Evolutionary conservation across 176 grass and related monocot genomes (phyloP).

Genomic region (Puccinellia tenuiflora): DNA sequence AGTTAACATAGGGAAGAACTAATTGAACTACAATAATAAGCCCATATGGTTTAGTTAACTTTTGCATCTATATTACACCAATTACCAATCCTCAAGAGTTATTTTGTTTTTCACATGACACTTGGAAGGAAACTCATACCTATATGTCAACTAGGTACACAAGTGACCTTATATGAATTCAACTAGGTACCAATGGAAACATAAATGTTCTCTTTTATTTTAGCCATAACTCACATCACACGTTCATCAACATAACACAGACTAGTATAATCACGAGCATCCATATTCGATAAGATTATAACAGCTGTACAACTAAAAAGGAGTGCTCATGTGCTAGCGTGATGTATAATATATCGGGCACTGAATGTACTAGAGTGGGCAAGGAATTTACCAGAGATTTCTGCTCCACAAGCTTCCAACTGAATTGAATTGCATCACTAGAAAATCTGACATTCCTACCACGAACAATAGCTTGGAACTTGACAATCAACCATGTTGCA

Average conservation of each 20-base stretch:
- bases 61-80: not conserved
- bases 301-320: not conserved
- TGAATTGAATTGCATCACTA: slow-evolving; percentile 18
- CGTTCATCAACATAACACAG: not conserved
- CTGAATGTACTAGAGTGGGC: not conserved
- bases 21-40: not conserved
- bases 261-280: not conserved
- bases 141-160: not conserved
- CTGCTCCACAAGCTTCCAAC: slow-evolving; percentile 12
- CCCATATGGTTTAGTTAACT: not conserved
- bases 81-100: not conserved
- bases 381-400: slow-evolving; percentile 35
- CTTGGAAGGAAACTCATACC: not conserved
- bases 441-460: slow-evolving; percentile 57
- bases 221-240: not conserved
- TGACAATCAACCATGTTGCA: slow-evolving; percentile 64
- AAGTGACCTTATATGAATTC: not conserved
- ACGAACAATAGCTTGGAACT: slow-evolving; percentile 70
- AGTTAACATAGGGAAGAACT: not conserved
- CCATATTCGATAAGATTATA: not conserved
- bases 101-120: not conserved
- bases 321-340: not conserved
- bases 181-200: not conserved
- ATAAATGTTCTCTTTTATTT: not conserved
- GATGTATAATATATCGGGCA: not conserved